phyloP scores from a whole-genome alignment of 441 rosid species.

The Raphanus hybrid region DNA sequence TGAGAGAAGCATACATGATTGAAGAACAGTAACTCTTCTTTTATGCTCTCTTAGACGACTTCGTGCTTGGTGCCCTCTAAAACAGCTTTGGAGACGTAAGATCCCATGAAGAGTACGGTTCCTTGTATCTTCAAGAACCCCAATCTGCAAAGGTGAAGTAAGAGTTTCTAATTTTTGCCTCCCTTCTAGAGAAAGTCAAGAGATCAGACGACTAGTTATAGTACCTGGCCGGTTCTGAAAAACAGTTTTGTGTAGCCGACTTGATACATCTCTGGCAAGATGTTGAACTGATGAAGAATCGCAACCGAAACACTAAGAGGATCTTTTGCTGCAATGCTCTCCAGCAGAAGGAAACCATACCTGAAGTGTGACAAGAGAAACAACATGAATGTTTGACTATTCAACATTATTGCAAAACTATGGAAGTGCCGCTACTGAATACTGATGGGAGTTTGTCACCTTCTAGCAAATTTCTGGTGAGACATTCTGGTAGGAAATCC shows the following conservation, averaged over 20 bases:
- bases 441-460: no score
- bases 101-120: slow-evolving; percentile 89
- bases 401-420: background rate
- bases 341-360: slow-evolving; percentile 91
- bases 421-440: slow-evolving; percentile 10
- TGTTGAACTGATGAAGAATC: slow-evolving; percentile 94
- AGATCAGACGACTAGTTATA: slow-evolving; percentile 18
- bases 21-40: slow-evolving; percentile 66
- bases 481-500: slow-evolving; percentile 96
- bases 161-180: background rate
- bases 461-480: slow-evolving; percentile 71
- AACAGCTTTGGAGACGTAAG: slow-evolving; percentile 87
- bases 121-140: slow-evolving; percentile 94
- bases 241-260: slow-evolving; percentile 97
- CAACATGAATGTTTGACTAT: slow-evolving; percentile 1
- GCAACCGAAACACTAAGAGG: slow-evolving; percentile 94
- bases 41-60: slow-evolving; percentile 52
- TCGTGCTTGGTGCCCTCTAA: slow-evolving; percentile 89
- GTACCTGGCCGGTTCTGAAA: slow-evolving; percentile 95
- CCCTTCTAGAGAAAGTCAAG: slow-evolving; percentile 13
- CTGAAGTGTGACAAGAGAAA: slow-evolving; percentile 47
- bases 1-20: slow-evolving; percentile 64
- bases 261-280: slow-evolving; percentile 99
- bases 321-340: slow-evolving; percentile 70
- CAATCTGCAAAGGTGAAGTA: slow-evolving; percentile 59